Conservation (phyloP, 2,329 filamentous ascomycete genomes). For the Aspergillus awamori region DNA sequence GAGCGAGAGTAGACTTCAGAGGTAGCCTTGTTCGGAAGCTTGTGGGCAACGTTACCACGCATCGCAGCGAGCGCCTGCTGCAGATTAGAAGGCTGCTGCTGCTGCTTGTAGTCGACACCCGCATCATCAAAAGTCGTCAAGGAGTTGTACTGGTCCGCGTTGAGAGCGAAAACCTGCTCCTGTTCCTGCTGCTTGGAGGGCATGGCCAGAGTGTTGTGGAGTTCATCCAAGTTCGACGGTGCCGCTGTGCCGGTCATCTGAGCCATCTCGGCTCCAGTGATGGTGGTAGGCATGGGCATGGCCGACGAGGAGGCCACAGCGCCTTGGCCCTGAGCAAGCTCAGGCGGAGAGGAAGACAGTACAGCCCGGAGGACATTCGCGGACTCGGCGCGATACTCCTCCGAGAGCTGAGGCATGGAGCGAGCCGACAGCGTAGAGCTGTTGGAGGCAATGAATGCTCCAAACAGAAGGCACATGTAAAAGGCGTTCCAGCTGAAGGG, state of each 20-base stretch:
- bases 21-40: constrained; percentile 55
- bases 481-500: constrained; percentile 68
- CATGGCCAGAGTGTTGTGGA: constrained; percentile 69
- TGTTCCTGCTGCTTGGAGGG: constrained; percentile 83
- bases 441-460: constrained; percentile 93
- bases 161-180: constrained; percentile 85
- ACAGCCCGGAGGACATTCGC: constrained; percentile 53
- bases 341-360: constrained; percentile 48
- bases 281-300: constrained; percentile 35
- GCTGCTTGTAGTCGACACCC: constrained; percentile 40
- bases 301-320: constrained; percentile 30
- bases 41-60: constrained; percentile 68
- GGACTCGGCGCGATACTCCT: constrained; percentile 52
- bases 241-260: constrained; percentile 37
- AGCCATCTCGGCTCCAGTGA: constrained; percentile 44
- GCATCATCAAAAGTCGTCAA: constrained; percentile 70
- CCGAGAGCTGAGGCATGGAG: constrained; percentile 55
- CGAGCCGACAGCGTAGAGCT: constrained; percentile 63
- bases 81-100: constrained; percentile 46
- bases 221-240: constrained; percentile 59
- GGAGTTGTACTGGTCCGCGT: constrained; percentile 83
- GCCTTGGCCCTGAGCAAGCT: constrained; percentile 46
- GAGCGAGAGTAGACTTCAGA: constrained; percentile 92
- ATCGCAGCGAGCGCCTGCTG: constrained; percentile 75
- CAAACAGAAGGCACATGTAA: constrained; percentile 95